Base-by-base conservation (phyloP, 768 basidiomycete species). In the Termitomyces sp. region DNA sequence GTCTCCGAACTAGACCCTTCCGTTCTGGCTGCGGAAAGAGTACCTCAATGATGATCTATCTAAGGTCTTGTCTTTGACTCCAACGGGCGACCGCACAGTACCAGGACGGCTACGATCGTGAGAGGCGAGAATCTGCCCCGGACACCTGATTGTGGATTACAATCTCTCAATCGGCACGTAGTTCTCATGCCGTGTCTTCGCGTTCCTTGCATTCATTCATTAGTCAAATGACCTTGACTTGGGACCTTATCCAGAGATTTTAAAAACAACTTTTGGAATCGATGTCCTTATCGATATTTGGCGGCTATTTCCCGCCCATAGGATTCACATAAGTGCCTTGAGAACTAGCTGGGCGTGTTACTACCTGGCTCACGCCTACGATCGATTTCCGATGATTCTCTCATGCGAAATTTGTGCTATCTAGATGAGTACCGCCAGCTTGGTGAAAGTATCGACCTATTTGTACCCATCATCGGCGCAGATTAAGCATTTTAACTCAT, bases 171-270 rank as follows among this genome's bases (percentile, higher is more conserved):
- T 42, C 15, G 40, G 40, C 40, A 17, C 15, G 2, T 17, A 42
- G 40, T 17, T 42, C 40, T 42, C 40, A 17, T 42, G 40, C 40
- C 15, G 15, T 54, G 38, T 38, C 29, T 40, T 25, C 17, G 3
- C 15, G 51, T 14, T 38, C 20, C 14, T 29, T 25, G 0, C 4
- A 15, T 29, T 17, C 38, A 40, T 14, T 40, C 38, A 25, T 38
- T 9, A 38, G 53, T 54, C 53, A 54, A 54, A 54, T 54, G 53
- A 54, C 38, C 53, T 42, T 54, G 53, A 8, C 15, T 40, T 11
- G 29, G 25, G 8, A 38, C 37, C 25, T 38, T 7, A n/a, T 15
- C 8, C 25, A 38, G 25, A 14, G 12, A 29, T 37, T 14, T n/a
- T 15, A 15, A 8, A 25, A 29, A 10, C 15, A 17, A 29, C 53